These are phyloP conservation scores for Prunus mira DNA, from an alignment of 306 rosid species.

Conservation along the genomic window DNA sequence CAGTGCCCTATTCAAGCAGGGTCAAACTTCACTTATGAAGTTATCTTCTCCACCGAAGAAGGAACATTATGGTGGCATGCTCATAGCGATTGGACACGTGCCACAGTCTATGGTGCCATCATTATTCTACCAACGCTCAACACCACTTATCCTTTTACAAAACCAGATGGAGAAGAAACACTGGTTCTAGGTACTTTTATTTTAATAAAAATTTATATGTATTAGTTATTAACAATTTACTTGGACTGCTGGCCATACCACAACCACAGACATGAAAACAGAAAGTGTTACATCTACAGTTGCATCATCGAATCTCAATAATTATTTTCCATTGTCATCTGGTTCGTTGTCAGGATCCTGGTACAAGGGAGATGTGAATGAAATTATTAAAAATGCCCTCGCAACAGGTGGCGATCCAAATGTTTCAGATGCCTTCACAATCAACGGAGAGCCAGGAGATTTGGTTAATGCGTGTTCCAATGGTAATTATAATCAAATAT, in stretches of 20 bases:
- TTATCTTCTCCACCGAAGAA: slow-evolving; percentile 34
- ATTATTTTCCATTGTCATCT: no score
- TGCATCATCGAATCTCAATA: no score
- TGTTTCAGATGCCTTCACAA: slow-evolving; percentile 18
- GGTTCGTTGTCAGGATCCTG: slow-evolving; percentile 6
- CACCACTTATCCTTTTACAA: slow-evolving; percentile 23
- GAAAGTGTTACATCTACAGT: no score
- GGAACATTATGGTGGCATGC: slow-evolving; percentile 49
- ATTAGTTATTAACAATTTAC: no score
- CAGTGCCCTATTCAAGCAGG: slow-evolving; percentile 36
- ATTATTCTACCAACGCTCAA: slow-evolving; percentile 6
- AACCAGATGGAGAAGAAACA: slow-evolving; percentile 12
- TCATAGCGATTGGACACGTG: slow-evolving; percentile 40
- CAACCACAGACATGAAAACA: no score
- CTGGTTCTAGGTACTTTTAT: slow-evolving; percentile 13
- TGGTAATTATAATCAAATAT: slow-evolving; percentile 4
- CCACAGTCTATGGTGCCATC: slow-evolving; percentile 38
- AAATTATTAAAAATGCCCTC: slow-evolving; percentile 7
- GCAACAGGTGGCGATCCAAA: slow-evolving; percentile 22
- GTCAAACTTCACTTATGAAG: slow-evolving; percentile 20
- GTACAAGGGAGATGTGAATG: slow-evolving; percentile 21
- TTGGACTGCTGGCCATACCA: no score
- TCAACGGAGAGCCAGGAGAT: slow-evolving; percentile 33
- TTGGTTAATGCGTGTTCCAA: slow-evolving; percentile 21
- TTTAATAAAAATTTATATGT: not conserved